A percentile compares a stretch with the other conserved stretches of the same genome.
phyloP scores from a whole-genome alignment of 176 grass and related monocot species.

The Paspalum notatum region DNA sequence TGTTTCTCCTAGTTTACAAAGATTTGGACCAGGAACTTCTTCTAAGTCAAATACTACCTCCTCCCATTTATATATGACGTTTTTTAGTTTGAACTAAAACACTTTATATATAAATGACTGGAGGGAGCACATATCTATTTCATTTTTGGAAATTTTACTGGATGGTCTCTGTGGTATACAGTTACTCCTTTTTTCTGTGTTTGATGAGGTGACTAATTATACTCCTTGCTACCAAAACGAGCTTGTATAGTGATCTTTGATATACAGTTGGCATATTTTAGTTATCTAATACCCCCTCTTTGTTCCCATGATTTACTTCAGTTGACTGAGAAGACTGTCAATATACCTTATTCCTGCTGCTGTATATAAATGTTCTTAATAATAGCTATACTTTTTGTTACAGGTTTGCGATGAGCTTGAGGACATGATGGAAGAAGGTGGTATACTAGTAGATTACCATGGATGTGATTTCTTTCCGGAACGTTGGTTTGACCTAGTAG shows the following conservation, averaged over 20 bases:
- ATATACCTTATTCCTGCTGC: not conserved
- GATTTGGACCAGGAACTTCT: not conserved
- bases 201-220: not conserved
- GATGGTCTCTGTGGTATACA: not conserved
- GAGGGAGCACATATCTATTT: not conserved
- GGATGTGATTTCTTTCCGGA: slow-evolving; percentile 97
- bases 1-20: not conserved
- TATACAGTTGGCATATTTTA: not conserved
- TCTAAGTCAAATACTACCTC: too few relatives aligned
- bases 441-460: slow-evolving; percentile 89
- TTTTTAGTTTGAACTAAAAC: not conserved
- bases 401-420: slow-evolving; percentile 96
- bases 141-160: not conserved
- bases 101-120: too few relatives aligned
- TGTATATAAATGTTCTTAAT: not conserved
- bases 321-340: too few relatives aligned
- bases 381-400: not conserved
- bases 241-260: not conserved
- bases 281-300: not conserved
- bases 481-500: slow-evolving; percentile 92
- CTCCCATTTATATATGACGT: too few relatives aligned
- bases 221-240: not conserved
- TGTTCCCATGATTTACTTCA: not conserved
- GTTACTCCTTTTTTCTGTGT: not conserved
- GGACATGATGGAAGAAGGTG: slow-evolving; percentile 88